Evolutionary conservation across 1,284 basidiomycete genomes (phyloP), one percentile per base, ranked within the genome.

Genomic region (Butyriboletus appendiculatus): DNA sequence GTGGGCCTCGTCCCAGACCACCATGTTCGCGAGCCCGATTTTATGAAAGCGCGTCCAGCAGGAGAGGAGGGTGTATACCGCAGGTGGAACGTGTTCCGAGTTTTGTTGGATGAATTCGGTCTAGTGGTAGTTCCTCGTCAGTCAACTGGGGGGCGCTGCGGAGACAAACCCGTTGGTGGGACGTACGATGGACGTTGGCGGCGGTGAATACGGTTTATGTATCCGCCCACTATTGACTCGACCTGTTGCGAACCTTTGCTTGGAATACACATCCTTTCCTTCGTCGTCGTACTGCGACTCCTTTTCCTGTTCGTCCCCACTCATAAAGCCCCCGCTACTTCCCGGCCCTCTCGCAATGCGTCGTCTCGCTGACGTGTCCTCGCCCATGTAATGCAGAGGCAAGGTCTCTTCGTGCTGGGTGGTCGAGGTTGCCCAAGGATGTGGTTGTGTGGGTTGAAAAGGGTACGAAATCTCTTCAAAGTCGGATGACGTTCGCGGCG

Each of bases 1-100:
- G 73, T 97, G 94, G n/a, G 94, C 94, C 78, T 98, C 97, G 73
- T 99, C 97, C 96, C 97, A 99, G 55, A 98, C 87, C 72, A 99
- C 96, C 60, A 83, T 73, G 65, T 90, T 83, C 49, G 91, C 82
- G 53, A 86, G 82, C n/a, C 96, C 96, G 56, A 99, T 99, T 60
- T 88, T 84, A 80, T 96, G 92, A 73, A 93, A 96, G 37, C 96
- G 89, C 9, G 96, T 98, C 81, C 92, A 90, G 76, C 96, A 94
- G 28, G 93, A 87, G 54, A 98, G 84, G 41, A 97, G 80, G 32
- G 95, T 97, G 77, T 99, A 99, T 50, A 96, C 76, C 52, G 86
- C 81, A 5, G 94, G 88, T 16, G 90, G 84, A 57, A 96, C 75
- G 66, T 92, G 84, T 65, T 94, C 92, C 55, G 87, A 77, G 73